Evolutionary conservation across 768 basidiomycete species (phyloP).

Genomic region (Phlebiopsis gigantea): DNA sequence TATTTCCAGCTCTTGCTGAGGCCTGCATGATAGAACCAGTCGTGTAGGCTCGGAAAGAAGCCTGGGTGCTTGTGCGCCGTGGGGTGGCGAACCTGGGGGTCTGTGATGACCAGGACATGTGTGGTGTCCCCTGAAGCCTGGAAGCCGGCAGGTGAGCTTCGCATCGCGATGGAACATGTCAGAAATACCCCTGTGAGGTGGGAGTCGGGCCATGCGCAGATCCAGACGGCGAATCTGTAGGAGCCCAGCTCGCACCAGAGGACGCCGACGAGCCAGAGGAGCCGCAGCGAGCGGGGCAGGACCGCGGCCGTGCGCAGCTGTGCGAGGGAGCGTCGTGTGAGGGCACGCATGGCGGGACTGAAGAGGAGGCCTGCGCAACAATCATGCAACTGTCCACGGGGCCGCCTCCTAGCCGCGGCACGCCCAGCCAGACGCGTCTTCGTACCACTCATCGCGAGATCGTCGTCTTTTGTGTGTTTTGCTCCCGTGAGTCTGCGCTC

Average conservation of each 20-base stretch:
- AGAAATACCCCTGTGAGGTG: background rate
- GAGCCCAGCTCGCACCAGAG: slow-evolving; percentile 64
- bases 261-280: slow-evolving; percentile 55
- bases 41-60: slow-evolving; percentile 5
- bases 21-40: slow-evolving; percentile 62
- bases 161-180: background rate
- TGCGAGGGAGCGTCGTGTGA: background rate
- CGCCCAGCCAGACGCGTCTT: too few species aligned
- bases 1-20: slow-evolving; percentile 78
- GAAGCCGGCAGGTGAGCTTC: background rate
- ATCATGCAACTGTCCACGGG: too few species aligned
- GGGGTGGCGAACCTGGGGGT: slow-evolving; percentile 66
- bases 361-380: too few species aligned
- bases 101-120: slow-evolving; percentile 75
- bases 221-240: slow-evolving; percentile 29
- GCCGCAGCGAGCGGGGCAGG: slow-evolving; percentile 14
- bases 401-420: too few species aligned
- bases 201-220: slow-evolving; percentile 13
- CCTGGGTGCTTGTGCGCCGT: background rate
- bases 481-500: too few species aligned
- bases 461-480: too few species aligned
- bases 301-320: background rate
- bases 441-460: too few species aligned
- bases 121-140: slow-evolving; percentile 4
- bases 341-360: background rate